Evolutionary conservation across 768 basidiomycete genomes (phyloP).

Genomic region (Calocybe indica): DNA sequence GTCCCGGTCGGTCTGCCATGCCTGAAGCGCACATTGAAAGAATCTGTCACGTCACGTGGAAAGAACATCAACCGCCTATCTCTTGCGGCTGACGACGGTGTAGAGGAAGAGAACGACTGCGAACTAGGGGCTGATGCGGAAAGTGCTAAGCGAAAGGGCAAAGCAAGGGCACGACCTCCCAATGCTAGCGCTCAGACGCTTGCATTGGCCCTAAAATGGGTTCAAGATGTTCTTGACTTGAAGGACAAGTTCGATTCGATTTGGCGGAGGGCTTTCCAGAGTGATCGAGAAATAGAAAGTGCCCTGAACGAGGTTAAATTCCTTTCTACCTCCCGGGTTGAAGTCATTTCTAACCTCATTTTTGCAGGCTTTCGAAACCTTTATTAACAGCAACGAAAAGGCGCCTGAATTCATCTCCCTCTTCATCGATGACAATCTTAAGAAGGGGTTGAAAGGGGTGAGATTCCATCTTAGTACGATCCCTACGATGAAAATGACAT

Average conservation of each 20-base stretch:
- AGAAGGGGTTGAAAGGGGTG: conserved; percentile 91
- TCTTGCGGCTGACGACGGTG: conserved; percentile 30
- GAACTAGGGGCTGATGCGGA: conserved; percentile 16
- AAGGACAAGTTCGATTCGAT: conserved; percentile 88
- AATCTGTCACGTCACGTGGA: conserved; percentile 69
- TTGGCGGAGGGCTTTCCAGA: conserved; percentile 64
- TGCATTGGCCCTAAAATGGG: conserved; percentile 80
- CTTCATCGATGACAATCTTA: conserved; percentile 95
- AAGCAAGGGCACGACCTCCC: conserved; percentile 38
- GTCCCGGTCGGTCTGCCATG: conserved; percentile 62
- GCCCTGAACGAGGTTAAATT: conserved; percentile 70
- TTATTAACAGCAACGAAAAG: conserved; percentile 84
- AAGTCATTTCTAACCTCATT: not conserved
- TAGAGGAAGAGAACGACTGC: conserved; percentile 22
- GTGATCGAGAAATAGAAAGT: conserved; percentile 73
- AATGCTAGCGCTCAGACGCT: conserved; percentile 41
- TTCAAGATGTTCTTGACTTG: conserved; percentile 81
- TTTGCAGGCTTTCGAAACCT: conserved; percentile 81
- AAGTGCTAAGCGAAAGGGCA: conserved; percentile 39
- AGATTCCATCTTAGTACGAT: conserved; percentile 19
- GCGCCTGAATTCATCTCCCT: conserved; percentile 93
- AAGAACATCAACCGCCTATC: conserved; percentile 71
- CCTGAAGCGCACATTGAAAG: conserved; percentile 63
- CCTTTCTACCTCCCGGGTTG: not conserved
- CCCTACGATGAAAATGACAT: conserved; percentile 1